Conservation (phyloP, 345 rosid species). For the Rhizophora apiculata region DNA sequence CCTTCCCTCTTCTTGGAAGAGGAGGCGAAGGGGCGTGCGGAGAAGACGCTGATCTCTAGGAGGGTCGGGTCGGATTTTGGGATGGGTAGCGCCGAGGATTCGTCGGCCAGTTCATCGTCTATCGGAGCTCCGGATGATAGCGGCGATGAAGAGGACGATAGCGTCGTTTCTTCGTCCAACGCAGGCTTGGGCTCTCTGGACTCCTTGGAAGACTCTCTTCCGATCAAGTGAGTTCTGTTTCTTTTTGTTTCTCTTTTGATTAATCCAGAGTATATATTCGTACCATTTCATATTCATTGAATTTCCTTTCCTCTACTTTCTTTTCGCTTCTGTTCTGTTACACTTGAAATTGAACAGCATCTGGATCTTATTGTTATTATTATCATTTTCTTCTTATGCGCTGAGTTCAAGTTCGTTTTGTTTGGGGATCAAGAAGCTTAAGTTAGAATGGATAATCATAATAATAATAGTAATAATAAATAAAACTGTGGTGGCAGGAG, state of each 20-base stretch:
- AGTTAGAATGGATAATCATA: too few species aligned
- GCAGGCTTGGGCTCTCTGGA: conserved; percentile 29
- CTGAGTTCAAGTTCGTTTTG: too few species aligned
- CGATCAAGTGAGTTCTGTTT: conserved; percentile 46
- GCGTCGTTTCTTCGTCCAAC: conserved; percentile 30
- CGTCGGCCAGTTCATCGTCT: conserved; percentile 54
- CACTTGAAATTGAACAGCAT: background rate
- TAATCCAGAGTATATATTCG: background rate
- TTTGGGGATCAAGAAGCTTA: too few species aligned
- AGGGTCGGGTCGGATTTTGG: conserved; percentile 20
- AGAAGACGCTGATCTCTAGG: conserved; percentile 4
- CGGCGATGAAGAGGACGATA: conserved; percentile 36
- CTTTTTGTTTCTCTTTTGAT: background rate
- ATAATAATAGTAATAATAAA: too few species aligned
- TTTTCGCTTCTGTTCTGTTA: too few species aligned
- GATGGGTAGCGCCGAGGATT: conserved; percentile 19
- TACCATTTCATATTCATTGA: too few species aligned
- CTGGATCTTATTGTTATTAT: background rate
- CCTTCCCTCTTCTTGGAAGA: conserved; percentile 21
- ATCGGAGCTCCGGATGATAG: conserved; percentile 56
- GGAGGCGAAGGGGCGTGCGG: conserved; percentile 15
- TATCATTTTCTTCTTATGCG: background rate
- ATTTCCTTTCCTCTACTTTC: too few species aligned
- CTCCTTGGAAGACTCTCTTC: conserved; percentile 63
- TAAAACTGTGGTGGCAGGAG: conserved; percentile 35